These are phyloP conservation scores for Hydnomerulius pinastri DNA, from an alignment of 768 basidiomycete genomes.

Conservation along the genomic window DNA sequence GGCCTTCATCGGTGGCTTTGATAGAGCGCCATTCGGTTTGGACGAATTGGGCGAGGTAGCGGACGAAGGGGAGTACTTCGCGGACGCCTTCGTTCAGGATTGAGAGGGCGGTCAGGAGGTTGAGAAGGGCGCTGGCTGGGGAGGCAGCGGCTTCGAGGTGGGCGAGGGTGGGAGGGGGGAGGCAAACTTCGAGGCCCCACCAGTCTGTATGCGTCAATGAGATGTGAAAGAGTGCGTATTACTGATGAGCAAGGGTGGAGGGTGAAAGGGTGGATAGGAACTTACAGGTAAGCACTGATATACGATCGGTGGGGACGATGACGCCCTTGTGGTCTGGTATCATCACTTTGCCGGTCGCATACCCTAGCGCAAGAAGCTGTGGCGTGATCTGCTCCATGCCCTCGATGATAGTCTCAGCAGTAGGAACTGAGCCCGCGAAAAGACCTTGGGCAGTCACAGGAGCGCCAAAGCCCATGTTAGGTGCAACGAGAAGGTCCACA, in stretches of 20 bases:
- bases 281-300: conserved; percentile 80
- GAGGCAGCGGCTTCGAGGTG: conserved; percentile 67
- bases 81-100: conserved; percentile 72
- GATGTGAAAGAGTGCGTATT: too few relatives aligned
- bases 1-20: conserved; percentile 60
- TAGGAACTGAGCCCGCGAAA: conserved; percentile 75
- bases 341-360: conserved; percentile 67
- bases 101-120: conserved; percentile 73
- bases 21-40: conserved; percentile 75
- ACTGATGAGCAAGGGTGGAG: conserved; percentile 9
- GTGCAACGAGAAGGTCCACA: conserved; percentile 57
- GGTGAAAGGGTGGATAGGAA: conserved; percentile 3
- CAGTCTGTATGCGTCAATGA: too few relatives aligned
- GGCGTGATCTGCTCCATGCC: conserved; percentile 75
- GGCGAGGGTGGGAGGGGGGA: conserved; percentile 69
- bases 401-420: conserved; percentile 66
- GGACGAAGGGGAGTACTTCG: conserved; percentile 82
- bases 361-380: conserved; percentile 76
- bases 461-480: conserved; percentile 73
- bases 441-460: conserved; percentile 69
- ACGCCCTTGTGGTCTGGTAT: conserved; percentile 69
- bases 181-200: conserved; percentile 84
- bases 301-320: conserved; percentile 73
- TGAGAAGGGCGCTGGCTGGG: conserved; percentile 56
- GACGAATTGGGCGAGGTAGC: conserved; percentile 78